These are phyloP conservation scores for Ustilago hordei DNA, from an alignment of 1,284 basidiomycete species.

Conservation along the genomic window DNA sequence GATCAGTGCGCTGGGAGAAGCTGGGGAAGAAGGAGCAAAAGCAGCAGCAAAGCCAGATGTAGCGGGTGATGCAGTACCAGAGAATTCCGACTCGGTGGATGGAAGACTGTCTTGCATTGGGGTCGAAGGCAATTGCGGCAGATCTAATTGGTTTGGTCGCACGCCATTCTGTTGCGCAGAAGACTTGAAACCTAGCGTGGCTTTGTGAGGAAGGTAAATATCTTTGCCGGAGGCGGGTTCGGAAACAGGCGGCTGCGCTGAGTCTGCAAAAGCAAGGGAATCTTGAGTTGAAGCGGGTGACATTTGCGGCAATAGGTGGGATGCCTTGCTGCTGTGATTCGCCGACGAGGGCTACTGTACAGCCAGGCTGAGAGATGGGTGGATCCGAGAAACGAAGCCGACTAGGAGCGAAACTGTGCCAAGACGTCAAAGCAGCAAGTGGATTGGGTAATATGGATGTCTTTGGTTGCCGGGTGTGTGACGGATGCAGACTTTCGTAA, in stretches of 20 bases:
- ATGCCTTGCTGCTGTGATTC: neutral
- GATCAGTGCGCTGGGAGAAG: conserved; percentile 8
- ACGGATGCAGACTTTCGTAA: neutral
- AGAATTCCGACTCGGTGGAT: conserved; percentile 20
- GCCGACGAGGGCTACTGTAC: neutral
- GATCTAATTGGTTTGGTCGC: conserved; percentile 12
- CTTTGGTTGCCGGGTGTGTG: neutral
- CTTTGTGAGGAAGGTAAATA: too few relatives aligned
- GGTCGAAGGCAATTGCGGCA: conserved; percentile 11
- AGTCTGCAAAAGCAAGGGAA: conserved; percentile 3
- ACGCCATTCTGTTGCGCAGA: neutral
- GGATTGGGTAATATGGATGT: neutral
- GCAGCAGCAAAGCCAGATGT: conserved; percentile 14
- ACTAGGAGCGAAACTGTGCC: neutral
- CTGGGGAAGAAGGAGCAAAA: conserved; percentile 9
- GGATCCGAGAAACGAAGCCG: neutral
- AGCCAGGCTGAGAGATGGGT: neutral
- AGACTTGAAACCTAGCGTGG: neutral
- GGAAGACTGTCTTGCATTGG: neutral
- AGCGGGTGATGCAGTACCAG: conserved; percentile 15
- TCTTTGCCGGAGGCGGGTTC: neutral
- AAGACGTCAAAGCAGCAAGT: neutral
- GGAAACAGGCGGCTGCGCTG: neutral
- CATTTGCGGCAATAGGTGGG: conserved; percentile 10
- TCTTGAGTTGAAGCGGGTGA: conserved; percentile 22